These are phyloP conservation scores for Xerocomellus amylosporus DNA, from an alignment of 768 basidiomycete species.

Conservation along the genomic window DNA sequence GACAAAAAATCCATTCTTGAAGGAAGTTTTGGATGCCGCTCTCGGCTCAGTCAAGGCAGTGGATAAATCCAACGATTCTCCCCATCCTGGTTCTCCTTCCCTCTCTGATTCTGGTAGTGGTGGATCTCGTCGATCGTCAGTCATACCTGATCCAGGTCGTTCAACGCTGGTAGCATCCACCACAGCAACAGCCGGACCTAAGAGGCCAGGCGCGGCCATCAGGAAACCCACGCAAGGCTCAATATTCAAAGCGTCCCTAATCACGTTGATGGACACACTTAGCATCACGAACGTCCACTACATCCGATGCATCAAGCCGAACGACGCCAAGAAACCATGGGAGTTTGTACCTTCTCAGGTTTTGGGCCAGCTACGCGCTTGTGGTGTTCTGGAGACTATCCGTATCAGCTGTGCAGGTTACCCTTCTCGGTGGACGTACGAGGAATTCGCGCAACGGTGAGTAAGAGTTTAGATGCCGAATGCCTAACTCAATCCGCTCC, in stretches of 20 bases:
- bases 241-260: conserved; percentile 95
- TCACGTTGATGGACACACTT: conserved; percentile 95
- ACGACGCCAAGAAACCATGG: conserved; percentile 95
- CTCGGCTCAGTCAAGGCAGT: conserved; percentile 65
- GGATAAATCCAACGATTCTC: conserved; percentile 47
- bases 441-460: conserved; percentile 96
- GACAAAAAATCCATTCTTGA: conserved; percentile 90
- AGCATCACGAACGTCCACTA: conserved; percentile 98
- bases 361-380: conserved; percentile 89
- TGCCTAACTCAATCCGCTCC: conserved; percentile 18
- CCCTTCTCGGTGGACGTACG: conserved; percentile 97
- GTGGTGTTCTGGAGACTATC: conserved; percentile 98
- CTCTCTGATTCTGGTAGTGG: conserved; percentile 75
- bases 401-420: conserved; percentile 98
- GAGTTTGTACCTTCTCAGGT: conserved; percentile 96
- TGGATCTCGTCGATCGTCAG: conserved; percentile 74
- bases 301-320: conserved; percentile 99
- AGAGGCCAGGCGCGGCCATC: conserved; percentile 64
- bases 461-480: conserved; percentile 24
- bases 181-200: conserved; percentile 41
- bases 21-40: conserved; percentile 91
- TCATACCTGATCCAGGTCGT: conserved; percentile 87
- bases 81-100: conserved; percentile 71
- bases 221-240: conserved; percentile 96
- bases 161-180: conserved; percentile 61